Base-by-base conservation (phyloP, 139 green algal genomes). In the Zygnema cylindricum region DNA sequence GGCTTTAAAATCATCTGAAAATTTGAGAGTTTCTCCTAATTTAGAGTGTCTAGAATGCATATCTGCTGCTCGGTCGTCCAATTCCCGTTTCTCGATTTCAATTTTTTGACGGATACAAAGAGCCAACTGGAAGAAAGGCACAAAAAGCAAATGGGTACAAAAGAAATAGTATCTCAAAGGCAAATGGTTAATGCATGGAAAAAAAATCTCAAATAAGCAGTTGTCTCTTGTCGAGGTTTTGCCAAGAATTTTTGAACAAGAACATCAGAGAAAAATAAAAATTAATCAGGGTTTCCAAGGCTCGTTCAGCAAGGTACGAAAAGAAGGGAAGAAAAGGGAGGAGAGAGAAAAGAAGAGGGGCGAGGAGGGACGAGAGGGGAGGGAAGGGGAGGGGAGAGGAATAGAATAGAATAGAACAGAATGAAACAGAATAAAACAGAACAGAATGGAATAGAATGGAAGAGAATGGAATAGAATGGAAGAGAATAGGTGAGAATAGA, bases 41-140 rank as follows among this genome's bases (percentile, higher is more conserved):
- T 73, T 73, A 73, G 57, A 73, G 57, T 73, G 57, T 73, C 57
- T 25, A 35, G 57, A 7, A 16, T 41, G 71, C 71, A 79, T 16
- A n/a, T 54, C 71, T 11, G 71, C 71, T 40, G 38, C 71, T 54
- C 81, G 81, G 49, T 87, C 43, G 49, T 87, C 81, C 42, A 78
- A 30, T 1, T 35, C 41, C 30, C 81, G 43, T 54, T 87, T 36
- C 81, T 63, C 57, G 39, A 55, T 69, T 54, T 78, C 33, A 40
- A n/a, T 54, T 54, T 78, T 54, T 69, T 54, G 25, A 39, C 32
- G 22, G 1, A 87, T 87, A 54, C 81, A 87, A 30, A 75, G 39
- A 32, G 49, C 39, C 40, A 87, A 32, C 81, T 87, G 81, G 1
- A 0, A 0, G 43, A 2, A 22, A 25, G 40, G 11, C 71, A 16